A percentile compares a stretch with the other conserved stretches of the same genome.
Evolutionary conservation across 108 stramenopile species (phyloP).

Genomic region (Pseudonitzschia pungens): DNA sequence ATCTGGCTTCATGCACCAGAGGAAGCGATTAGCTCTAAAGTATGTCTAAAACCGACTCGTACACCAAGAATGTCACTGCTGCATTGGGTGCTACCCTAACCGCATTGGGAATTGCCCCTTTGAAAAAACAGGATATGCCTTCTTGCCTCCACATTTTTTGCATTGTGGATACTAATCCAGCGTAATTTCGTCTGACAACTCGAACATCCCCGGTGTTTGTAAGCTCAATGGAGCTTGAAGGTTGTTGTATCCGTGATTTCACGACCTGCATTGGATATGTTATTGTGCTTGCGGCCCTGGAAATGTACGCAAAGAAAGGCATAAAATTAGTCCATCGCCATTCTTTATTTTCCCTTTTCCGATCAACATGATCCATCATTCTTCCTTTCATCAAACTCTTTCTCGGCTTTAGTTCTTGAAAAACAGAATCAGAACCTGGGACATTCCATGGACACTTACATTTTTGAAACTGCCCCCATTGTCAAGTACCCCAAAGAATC

Average conservation of each 20-base stretch:
- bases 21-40: neutral
- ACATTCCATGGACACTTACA: slow-evolving; percentile 42
- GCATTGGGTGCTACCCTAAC: slow-evolving; percentile 95
- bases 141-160: slow-evolving; percentile 67
- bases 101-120: slow-evolving; percentile 93
- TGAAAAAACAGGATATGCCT: slow-evolving; percentile 91
- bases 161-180: slow-evolving; percentile 64
- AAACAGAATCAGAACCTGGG: neutral
- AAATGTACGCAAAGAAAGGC: neutral
- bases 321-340: neutral
- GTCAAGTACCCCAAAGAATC: slow-evolving; percentile 81
- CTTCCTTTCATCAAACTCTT: neutral
- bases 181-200: slow-evolving; percentile 60
- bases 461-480: slow-evolving; percentile 84
- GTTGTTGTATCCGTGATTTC: slow-evolving; percentile 95
- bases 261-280: slow-evolving; percentile 95
- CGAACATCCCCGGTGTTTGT: slow-evolving; percentile 65
- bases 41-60: slow-evolving; percentile 80
- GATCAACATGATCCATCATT: neutral
- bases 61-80: slow-evolving; percentile 95
- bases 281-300: slow-evolving; percentile 72
- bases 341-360: too few species aligned
- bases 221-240: slow-evolving; percentile 69
- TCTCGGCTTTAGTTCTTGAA: neutral
- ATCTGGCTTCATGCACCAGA: neutral